These are phyloP conservation scores for Fusarium gaditjirri DNA, from an alignment of 2,329 filamentous ascomycete species.

Conservation along the genomic window DNA sequence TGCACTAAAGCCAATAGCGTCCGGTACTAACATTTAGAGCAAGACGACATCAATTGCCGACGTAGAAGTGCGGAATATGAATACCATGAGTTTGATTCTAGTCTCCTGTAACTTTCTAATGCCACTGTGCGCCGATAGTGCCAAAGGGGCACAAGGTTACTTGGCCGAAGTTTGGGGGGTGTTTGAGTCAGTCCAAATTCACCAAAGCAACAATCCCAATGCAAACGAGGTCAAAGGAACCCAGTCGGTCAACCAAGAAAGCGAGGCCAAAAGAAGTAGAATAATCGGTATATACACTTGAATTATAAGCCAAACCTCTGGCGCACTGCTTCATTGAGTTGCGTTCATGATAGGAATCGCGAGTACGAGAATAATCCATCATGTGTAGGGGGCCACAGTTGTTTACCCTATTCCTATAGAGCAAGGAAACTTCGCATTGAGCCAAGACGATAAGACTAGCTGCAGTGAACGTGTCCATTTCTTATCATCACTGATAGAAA, in stretches of 20 bases:
- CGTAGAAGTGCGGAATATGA: rapidly evolving
- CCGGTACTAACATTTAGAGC: background rate
- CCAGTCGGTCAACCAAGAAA: background rate
- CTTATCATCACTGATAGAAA: no score
- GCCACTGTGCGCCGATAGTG: background rate
- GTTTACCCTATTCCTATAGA: background rate
- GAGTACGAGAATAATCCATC: background rate
- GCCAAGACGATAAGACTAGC: no score
- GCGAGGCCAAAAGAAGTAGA: rapidly evolving
- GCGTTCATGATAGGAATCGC: background rate
- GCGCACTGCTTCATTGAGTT: rapidly evolving
- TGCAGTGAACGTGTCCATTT: no score
- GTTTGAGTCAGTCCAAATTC: no score
- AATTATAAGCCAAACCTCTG: rapidly evolving
- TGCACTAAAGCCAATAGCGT: background rate
- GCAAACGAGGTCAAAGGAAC: no score
- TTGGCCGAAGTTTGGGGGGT: rapidly evolving
- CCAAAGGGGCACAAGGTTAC: rapidly evolving
- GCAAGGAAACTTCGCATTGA: background rate
- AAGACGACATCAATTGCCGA: background rate
- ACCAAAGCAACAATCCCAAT: rapidly evolving
- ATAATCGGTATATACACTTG: rapidly evolving
- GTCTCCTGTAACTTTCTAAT: background rate
- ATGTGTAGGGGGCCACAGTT: rapidly evolving
- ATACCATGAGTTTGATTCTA: background rate